Conservation (phyloP, 306 rosid genomes). For the Vigna hirtella region DNA sequence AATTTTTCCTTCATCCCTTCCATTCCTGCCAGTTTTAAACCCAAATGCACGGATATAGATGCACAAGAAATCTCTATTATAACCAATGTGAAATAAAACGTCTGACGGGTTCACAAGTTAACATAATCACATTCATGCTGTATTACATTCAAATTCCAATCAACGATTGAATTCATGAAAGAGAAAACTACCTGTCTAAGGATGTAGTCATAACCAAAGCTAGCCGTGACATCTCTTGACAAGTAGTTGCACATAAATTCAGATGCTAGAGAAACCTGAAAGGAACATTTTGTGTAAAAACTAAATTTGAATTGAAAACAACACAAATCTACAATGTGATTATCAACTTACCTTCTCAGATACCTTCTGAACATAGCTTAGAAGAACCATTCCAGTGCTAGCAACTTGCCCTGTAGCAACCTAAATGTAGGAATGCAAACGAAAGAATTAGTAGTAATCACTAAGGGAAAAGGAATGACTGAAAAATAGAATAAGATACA, state of each 20-base stretch:
- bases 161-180: conserved; percentile 31
- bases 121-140: not conserved
- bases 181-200: conserved; percentile 78
- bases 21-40: conserved; percentile 24
- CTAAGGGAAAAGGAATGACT: not conserved
- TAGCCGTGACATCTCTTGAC: conserved; percentile 87
- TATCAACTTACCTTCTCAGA: conserved; percentile 83
- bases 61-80: conserved; percentile 12
- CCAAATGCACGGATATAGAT: not conserved
- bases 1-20: conserved; percentile 2
- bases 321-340: conserved; percentile 13
- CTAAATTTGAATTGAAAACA: not conserved
- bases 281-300: conserved; percentile 21
- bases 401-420: conserved; percentile 98
- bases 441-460: not conserved
- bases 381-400: conserved; percentile 91
- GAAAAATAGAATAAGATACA: conserved; percentile 13
- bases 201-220: conserved; percentile 94
- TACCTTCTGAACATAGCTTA: conserved; percentile 96
- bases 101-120: conserved; percentile 13
- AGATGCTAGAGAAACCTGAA: conserved; percentile 89
- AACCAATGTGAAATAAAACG: conserved; percentile 1
- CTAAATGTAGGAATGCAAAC: conserved; percentile 52
- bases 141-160: conserved; percentile 1
- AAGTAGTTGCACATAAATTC: conserved; percentile 94